Base-by-base conservation (phyloP, 1,139 yeast species). In the Geotrichum macrosporum region DNA sequence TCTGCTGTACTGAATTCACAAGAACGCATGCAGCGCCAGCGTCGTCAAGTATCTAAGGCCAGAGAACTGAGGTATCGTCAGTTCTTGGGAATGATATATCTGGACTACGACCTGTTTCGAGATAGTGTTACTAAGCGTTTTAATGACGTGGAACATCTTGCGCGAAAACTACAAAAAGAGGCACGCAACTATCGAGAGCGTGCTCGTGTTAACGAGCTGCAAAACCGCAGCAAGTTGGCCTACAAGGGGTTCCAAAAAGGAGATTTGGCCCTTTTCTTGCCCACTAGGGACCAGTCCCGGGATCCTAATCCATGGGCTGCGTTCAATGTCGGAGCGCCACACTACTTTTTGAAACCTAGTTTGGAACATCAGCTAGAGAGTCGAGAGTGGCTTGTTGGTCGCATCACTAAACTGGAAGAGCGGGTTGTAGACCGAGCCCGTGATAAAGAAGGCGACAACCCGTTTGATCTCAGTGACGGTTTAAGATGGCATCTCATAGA, bases 121-220 rank as follows among this genome's bases (percentile, higher is more conserved):
- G 74, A 75, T 41, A 81, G 88, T 1, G 80, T 88, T 2, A 73
- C 81, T 29, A 81, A 83, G 59, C 72, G 98, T 52, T 88, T 92
- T 60, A 78, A 77, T 51, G 97, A 89, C 61, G 94, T 89, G 43
- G 97, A 92, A 63, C 80, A 83, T n/a, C 73, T 88, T 56, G 97
- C 97, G 1, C 81, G 94, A 59, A 84, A 80, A 59, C 73, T 86
- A 51, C 85, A 89, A 49, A 82, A 82, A 59, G 96, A 88, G 56
- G 81, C 78, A 54, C 78, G 77, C 56, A 61, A 68, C 43, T 71
- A 75, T 48, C 70, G 76, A 47, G 76, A 75, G 53, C 55, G 55
- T n/a, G 54, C 60, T 3, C 60, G 58, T 22, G 48, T 53, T n/a
- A 54, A 74, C 33, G 61, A 66, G 35, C 61, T 66, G 40, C 73